These are phyloP conservation scores for Vitis rotundifolia DNA, from an alignment of 164 flowering plant species.

Conservation along the genomic window DNA sequence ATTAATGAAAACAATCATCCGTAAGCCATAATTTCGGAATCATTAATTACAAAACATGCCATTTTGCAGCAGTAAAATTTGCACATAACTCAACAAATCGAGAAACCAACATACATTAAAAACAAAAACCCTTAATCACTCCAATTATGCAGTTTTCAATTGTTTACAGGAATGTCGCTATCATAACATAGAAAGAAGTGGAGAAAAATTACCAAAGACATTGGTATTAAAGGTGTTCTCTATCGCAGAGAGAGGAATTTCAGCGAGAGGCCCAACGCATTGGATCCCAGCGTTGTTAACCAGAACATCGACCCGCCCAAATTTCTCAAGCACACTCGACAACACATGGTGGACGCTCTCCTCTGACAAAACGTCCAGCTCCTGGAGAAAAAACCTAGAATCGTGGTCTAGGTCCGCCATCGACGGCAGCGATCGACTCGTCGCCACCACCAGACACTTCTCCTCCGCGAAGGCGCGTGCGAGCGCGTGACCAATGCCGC, in stretches of 20 bases:
- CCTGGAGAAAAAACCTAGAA: constrained; percentile 52
- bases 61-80: too few relatives aligned
- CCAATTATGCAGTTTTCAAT: too few relatives aligned
- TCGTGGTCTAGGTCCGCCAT: constrained; percentile 60
- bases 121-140: background rate
- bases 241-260: constrained; percentile 63
- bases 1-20: too few relatives aligned
- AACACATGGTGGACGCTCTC: constrained; percentile 54
- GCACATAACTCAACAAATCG: too few relatives aligned
- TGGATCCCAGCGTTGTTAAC: constrained; percentile 94
- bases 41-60: too few relatives aligned
- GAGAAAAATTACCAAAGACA: constrained; percentile 53
- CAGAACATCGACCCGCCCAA: constrained; percentile 71
- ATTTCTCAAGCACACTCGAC: constrained; percentile 45
- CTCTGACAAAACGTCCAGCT: constrained; percentile 75
- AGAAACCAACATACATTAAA: background rate
- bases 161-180: too few relatives aligned
- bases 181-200: too few relatives aligned
- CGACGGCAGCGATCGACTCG: constrained; percentile 51
- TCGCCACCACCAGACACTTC: constrained; percentile 73
- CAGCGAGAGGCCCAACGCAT: constrained; percentile 89
- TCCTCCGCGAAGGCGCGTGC: constrained; percentile 71
- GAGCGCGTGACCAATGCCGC: constrained; percentile 86
- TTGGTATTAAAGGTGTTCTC: constrained; percentile 70
- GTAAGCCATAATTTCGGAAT: too few relatives aligned